phyloP scores from a whole-genome alignment of 306 rosid genomes.

The Prunus dulcis region DNA sequence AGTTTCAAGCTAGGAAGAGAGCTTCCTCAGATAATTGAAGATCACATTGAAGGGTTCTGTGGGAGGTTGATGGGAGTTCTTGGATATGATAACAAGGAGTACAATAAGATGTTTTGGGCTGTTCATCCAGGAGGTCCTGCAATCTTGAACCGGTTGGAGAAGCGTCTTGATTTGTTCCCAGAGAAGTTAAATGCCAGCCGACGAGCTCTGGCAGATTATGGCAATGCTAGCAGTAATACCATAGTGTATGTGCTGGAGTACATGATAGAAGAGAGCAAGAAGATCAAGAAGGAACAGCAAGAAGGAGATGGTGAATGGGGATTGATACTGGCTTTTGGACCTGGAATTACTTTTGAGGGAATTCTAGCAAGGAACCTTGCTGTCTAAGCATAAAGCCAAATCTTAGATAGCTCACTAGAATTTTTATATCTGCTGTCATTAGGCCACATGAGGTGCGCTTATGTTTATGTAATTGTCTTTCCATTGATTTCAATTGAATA shows the following conservation, averaged over 20 bases:
- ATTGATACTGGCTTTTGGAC: conserved; percentile 89
- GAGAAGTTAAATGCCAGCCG: conserved; percentile 75
- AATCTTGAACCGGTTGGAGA: conserved; percentile 74
- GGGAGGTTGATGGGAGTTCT: conserved; percentile 41
- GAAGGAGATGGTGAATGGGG: conserved; percentile 70
- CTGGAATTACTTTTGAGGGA: conserved; percentile 87
- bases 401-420: no score
- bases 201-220: conserved; percentile 78
- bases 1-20: conserved; percentile 76
- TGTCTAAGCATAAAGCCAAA: conserved; percentile 13
- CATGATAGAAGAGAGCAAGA: conserved; percentile 66
- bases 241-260: conserved; percentile 83
- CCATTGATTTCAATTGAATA: background rate
- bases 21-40: conserved; percentile 87
- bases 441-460: background rate
- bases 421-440: background rate
- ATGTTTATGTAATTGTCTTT: background rate
- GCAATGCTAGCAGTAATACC: conserved; percentile 86
- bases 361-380: conserved; percentile 72
- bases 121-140: conserved; percentile 97
- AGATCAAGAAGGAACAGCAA: conserved; percentile 38
- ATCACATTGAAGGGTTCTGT: conserved; percentile 73
- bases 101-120: conserved; percentile 77
- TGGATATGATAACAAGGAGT: conserved; percentile 49
- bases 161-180: conserved; percentile 68